Percentiles rank a stretch among this genome's conserved stretches.
Evolutionary conservation across 257 asterid genomes (phyloP).

Genomic region (Echites panduratus): DNA sequence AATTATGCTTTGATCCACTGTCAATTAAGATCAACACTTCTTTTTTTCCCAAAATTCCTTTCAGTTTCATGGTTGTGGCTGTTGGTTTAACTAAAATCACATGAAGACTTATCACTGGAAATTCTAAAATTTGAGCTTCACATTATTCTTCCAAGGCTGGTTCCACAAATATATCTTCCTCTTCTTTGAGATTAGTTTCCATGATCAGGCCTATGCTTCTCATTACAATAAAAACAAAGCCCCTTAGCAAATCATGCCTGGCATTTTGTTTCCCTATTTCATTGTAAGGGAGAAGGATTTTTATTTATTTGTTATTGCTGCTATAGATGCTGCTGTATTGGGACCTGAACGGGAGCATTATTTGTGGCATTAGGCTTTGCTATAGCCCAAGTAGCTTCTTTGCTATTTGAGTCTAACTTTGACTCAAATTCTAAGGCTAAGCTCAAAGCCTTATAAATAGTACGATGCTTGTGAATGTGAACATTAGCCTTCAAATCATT

Average conservation of each 20-base stretch:
- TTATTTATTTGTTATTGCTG: no score
- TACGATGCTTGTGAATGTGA: background rate
- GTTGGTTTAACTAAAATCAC: background rate
- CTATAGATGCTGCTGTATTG: background rate
- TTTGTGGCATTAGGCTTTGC: no score
- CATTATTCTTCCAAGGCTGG: background rate
- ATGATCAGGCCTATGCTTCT: background rate
- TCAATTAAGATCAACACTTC: slow-evolving; percentile 1
- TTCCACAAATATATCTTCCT: background rate
- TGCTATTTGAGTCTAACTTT: background rate
- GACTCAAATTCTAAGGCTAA: slow-evolving; percentile 9
- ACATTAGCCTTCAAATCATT: no score
- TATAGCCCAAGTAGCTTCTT: no score
- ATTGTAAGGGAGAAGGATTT: background rate
- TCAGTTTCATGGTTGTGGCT: slow-evolving; percentile 4
- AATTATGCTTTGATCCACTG: slow-evolving; percentile 5
- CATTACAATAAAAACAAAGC: background rate
- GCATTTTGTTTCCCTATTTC: background rate
- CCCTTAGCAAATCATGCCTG: background rate
- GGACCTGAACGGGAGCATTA: background rate
- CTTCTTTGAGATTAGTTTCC: background rate
- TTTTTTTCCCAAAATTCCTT: background rate
- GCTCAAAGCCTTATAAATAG: background rate
- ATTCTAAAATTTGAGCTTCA: background rate
- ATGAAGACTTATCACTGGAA: background rate